Percentiles rank a stretch among this genome's conserved stretches.
phyloP scores from a whole-genome alignment of 805 yeast genomes.

The Ogataea philodendri region DNA sequence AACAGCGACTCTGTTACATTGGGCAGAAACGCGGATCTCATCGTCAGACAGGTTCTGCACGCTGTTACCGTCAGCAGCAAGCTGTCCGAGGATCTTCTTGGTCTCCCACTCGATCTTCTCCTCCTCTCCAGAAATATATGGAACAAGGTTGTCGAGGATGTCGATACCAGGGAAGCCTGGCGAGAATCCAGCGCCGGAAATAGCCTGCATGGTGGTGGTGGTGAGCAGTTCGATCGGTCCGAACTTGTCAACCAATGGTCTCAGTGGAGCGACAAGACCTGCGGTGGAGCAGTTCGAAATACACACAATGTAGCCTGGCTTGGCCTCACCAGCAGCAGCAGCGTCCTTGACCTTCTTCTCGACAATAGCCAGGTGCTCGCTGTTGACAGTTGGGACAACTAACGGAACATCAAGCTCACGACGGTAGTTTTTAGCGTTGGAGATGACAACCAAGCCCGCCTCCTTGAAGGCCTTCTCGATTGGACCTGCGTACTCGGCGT shows the following conservation, averaged over 20 bases:
- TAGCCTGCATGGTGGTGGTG: conserved; percentile 92
- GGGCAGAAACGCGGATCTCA: conserved; percentile 86
- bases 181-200: conserved; percentile 97
- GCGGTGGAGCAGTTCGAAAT: conserved; percentile 99
- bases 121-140: conserved; percentile 95
- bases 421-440: conserved; percentile 96
- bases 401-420: conserved; percentile 84
- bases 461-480: conserved; percentile 84
- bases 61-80: conserved; percentile 50
- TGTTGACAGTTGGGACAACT: conserved; percentile 91
- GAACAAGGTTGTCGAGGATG: conserved; percentile 89
- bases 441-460: conserved; percentile 78
- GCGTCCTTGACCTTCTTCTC: conserved; percentile 57
- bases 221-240: conserved; percentile 89
- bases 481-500: conserved; percentile 88
- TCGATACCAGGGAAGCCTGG: conserved; percentile 98
- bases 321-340: conserved; percentile 50
- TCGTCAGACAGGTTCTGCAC: conserved; percentile 60
- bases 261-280: conserved; percentile 93
- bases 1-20: conserved; percentile 95
- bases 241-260: conserved; percentile 84
- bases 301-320: conserved; percentile 85
- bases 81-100: conserved; percentile 80
- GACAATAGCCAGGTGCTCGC: conserved; percentile 80
- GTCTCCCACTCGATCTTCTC: conserved; percentile 99